A percentile compares a stretch with the other conserved stretches of the same genome.
phyloP scores from a whole-genome alignment of 306 rosid species.

The Cicer bijugum region DNA sequence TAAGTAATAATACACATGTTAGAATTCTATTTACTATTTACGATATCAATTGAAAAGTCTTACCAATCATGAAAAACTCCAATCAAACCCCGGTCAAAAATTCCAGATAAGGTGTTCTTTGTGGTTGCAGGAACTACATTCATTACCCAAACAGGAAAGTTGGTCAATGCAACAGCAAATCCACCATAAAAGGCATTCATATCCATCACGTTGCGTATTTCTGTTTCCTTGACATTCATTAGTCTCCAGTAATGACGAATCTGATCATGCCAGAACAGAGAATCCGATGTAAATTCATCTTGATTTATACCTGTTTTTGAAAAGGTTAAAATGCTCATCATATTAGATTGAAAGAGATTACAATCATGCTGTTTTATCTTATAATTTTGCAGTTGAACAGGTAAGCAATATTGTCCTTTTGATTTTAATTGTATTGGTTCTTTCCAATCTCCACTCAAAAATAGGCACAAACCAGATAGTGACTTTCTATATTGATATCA shows the following conservation, averaged over 20 bases:
- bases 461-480: constrained; percentile 9
- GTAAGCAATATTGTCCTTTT: constrained; percentile 15
- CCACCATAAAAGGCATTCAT: constrained; percentile 89
- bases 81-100: constrained; percentile 75
- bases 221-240: constrained; percentile 63
- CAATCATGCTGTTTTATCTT: constrained; percentile 18
- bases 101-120: constrained; percentile 81
- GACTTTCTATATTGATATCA: neutral
- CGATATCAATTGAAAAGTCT: constrained; percentile 33
- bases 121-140: constrained; percentile 76
- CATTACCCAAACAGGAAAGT: constrained; percentile 80
- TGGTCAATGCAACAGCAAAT: constrained; percentile 71
- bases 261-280: constrained; percentile 77
- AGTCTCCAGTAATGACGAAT: constrained; percentile 71
- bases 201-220: constrained; percentile 89
- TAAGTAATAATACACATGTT: neutral
- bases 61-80: constrained; percentile 95
- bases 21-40: neutral
- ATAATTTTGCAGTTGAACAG: neutral
- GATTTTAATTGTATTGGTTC: neutral
- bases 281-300: constrained; percentile 66
- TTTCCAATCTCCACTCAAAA: neutral
- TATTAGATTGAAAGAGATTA: constrained; percentile 34
- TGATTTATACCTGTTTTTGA: constrained; percentile 60
- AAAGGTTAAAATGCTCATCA: constrained; percentile 38